Percentiles rank a stretch among this genome's conserved stretches.
phyloP scores from a whole-genome alignment of 805 yeast species.

The Kurtzmaniella cleridarum region DNA sequence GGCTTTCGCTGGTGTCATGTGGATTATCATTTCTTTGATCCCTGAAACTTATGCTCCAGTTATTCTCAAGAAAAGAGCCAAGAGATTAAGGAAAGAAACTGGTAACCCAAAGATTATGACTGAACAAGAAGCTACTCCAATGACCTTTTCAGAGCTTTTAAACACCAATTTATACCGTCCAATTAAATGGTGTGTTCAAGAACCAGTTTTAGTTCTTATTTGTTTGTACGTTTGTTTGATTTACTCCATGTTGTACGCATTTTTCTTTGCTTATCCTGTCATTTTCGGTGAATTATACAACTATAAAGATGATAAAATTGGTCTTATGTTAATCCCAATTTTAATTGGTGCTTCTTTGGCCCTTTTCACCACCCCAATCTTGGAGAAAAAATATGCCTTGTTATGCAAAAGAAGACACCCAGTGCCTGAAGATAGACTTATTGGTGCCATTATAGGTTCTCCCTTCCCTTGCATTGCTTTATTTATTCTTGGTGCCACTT shows the following conservation, averaged over 20 bases:
- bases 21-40: conserved; percentile 56
- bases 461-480: conserved; percentile 79
- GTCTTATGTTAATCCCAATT: conserved; percentile 86
- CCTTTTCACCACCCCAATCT: conserved; percentile 62
- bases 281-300: conserved; percentile 75
- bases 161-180: conserved; percentile 77
- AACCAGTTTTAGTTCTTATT: conserved; percentile 80
- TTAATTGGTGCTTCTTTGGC: conserved; percentile 81
- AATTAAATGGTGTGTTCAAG: conserved; percentile 66
- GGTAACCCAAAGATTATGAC: conserved; percentile 85
- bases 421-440: conserved; percentile 72
- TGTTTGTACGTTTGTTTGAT: conserved; percentile 84
- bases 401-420: conserved; percentile 52
- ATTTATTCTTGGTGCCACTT: conserved; percentile 77
- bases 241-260: conserved; percentile 86
- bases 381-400: conserved; percentile 58
- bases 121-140: conserved; percentile 81
- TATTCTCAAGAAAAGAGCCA: conserved; percentile 63
- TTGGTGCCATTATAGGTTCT: conserved; percentile 79
- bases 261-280: conserved; percentile 93
- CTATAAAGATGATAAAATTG: conserved; percentile 71
- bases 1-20: conserved; percentile 86
- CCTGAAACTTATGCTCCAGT: conserved; percentile 95
- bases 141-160: conserved; percentile 63
- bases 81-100: conserved; percentile 64